Base-by-base conservation (phyloP, 2,329 filamentous ascomycete genomes). In the Diplodia scrobiculata region DNA sequence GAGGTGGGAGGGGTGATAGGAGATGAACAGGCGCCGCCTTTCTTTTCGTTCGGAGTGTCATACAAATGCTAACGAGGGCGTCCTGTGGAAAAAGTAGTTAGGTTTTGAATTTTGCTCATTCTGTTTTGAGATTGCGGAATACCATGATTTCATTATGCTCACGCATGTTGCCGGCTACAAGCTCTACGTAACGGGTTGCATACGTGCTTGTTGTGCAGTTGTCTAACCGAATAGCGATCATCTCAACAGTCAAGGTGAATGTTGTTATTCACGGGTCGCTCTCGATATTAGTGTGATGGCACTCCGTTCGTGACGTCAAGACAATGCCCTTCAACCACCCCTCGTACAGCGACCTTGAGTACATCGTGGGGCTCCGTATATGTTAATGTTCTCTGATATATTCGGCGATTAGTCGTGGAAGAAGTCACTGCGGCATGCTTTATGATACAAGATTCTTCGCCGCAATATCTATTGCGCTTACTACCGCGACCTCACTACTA, bases 391-490 rank as follows among this genome's bases (percentile, higher is more conserved):
- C 38, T 45, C n/a, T 45, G 41, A n/a, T 45, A 45, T 45, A 34
- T 3, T 55, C 32, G 34, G 32, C 10, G n/a, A 55, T 38, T 14
- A 34, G 48, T 27, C 45, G 45, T 32, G 17, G 38, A 17, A 41
- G 19, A n/a, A 45, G 36, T 62, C 58, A 62, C 58, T 62, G 58
- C 58, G 45, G 27, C 58, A 50, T 21, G 50, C 58, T 62, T 45
- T 62, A 62, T 62, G 58, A 50, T 62, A 62, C 58, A 62, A 50
- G 58, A 62, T 36, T 62, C 45, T 50, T 50, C 25, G 58, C 45
- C 58, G 58, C 58, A 51, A 62, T 51, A 14, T 62, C 58, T 62
- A 62, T 50, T 62, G 58, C 58, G 48, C 58, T 29, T 62, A 47
- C 45, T 36, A 62, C 58, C 58, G 34, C 58, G 29, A 50, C 41